phyloP scores from a whole-genome alignment of 257 asterid species.

The Capsicum rhomboideum region DNA sequence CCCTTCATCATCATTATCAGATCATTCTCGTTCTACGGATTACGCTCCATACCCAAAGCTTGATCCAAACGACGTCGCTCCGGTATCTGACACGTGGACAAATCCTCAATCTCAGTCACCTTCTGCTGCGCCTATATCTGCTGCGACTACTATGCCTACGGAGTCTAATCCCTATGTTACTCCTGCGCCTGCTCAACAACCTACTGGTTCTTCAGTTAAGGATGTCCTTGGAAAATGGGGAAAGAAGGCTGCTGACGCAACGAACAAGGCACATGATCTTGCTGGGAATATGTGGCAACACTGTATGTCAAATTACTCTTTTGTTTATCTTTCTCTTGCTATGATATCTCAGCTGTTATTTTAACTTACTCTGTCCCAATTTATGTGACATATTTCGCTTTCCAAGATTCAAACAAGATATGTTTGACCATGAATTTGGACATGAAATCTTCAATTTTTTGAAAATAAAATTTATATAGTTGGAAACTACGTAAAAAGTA shows the following conservation, averaged over 20 bases:
- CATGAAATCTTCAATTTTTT: too few relatives aligned
- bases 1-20: not conserved
- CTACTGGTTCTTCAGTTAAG: constrained; percentile 48
- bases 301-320: constrained; percentile 34
- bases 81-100: constrained; percentile 51
- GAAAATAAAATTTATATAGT: too few relatives aligned
- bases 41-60: constrained; percentile 84
- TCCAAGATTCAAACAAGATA: too few relatives aligned
- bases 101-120: constrained; percentile 14
- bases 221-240: constrained; percentile 72
- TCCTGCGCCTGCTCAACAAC: constrained; percentile 37
- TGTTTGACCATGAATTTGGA: too few relatives aligned
- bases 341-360: not conserved
- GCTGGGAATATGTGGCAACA: constrained; percentile 97
- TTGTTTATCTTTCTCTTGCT: not conserved
- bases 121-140: constrained; percentile 18
- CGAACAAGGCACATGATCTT: constrained; percentile 70
- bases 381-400: too few relatives aligned
- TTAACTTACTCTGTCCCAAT: too few relatives aligned
- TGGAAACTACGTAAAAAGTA: too few relatives aligned
- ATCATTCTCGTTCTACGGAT: constrained; percentile 22
- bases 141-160: constrained; percentile 63
- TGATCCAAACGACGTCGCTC: constrained; percentile 53
- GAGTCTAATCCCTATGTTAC: constrained; percentile 80
- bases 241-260: constrained; percentile 76